phyloP scores from a whole-genome alignment of 2,329 filamentous ascomycete species.

The Purpureocillium takamizusanense region DNA sequence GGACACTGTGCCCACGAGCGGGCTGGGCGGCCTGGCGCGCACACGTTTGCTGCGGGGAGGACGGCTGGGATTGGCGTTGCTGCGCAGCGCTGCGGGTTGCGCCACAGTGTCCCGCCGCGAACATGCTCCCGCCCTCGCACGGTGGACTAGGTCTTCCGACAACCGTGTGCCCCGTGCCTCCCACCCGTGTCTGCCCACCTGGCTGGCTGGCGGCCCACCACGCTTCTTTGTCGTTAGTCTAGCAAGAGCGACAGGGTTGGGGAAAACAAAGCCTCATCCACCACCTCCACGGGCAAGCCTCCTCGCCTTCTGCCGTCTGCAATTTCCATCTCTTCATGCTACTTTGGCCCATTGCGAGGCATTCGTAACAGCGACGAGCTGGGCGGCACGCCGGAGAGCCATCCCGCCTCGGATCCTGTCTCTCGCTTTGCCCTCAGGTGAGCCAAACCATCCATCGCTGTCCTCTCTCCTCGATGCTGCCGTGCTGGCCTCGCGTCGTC shows the following conservation, averaged over 20 bases:
- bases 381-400: conserved; percentile 20
- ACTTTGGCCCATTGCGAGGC: conserved; percentile 29
- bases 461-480: conserved; percentile 5
- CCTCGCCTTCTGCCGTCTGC: conserved; percentile 13
- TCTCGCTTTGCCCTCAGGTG: conserved; percentile 19
- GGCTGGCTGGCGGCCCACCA: conserved; percentile 11
- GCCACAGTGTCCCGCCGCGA: not conserved
- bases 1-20: not conserved
- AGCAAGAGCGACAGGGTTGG: conserved; percentile 23
- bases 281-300: conserved; percentile 18
- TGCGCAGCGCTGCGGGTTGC: not conserved
- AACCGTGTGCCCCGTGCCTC: conserved; percentile 1
- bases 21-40: too few species aligned
- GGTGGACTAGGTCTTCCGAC: conserved; percentile 1
- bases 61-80: too few species aligned
- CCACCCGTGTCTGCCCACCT: conserved; percentile 4
- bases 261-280: conserved; percentile 34
- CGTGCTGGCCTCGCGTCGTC: conserved; percentile 2
- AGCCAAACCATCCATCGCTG: conserved; percentile 16
- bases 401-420: conserved; percentile 13
- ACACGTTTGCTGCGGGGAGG: too few species aligned
- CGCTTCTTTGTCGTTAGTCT: conserved; percentile 18
- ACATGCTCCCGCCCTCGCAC: not conserved
- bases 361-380: conserved; percentile 27
- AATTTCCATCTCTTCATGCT: conserved; percentile 18